These are phyloP conservation scores for Cercospora berteroae DNA, from an alignment of 2,329 filamentous ascomycete species.

Conservation along the genomic window DNA sequence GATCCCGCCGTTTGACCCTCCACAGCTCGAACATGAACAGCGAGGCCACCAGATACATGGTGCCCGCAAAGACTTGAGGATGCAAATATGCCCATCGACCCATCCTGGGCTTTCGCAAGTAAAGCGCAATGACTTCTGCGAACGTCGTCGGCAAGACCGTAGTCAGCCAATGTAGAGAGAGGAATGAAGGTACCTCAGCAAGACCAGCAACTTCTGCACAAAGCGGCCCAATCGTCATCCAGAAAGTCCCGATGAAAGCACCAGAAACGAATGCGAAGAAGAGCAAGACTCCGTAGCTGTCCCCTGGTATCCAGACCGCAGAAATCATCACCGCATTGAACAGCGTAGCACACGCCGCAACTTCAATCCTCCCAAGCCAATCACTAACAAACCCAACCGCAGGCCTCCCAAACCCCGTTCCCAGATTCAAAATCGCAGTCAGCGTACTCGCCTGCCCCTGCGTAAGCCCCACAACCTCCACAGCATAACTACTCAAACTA, in stretches of 20 bases:
- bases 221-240: conserved; percentile 47
- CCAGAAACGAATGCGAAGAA: conserved; percentile 48
- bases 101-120: conserved; percentile 36
- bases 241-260: conserved; percentile 49
- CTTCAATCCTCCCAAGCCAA: conserved; percentile 44
- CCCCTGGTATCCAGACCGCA: conserved; percentile 50
- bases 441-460: conserved; percentile 42
- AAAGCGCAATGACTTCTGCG: conserved; percentile 45
- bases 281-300: conserved; percentile 43
- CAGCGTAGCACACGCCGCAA: conserved; percentile 43
- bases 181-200: conserved; percentile 41
- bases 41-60: conserved; percentile 39
- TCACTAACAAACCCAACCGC: conserved; percentile 49
- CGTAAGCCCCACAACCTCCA: conserved; percentile 42
- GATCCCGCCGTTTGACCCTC: conserved; percentile 23
- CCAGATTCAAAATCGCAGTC: conserved; percentile 49
- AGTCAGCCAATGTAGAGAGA: conserved; percentile 42
- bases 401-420: conserved; percentile 49
- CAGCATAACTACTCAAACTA: conserved; percentile 49
- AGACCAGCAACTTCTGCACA: conserved; percentile 45
- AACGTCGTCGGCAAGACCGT: conserved; percentile 41
- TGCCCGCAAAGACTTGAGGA: conserved; percentile 42
- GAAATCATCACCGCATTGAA: conserved; percentile 43
- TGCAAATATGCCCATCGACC: conserved; percentile 38
- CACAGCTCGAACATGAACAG: conserved; percentile 37